Percentiles rank a stretch among this genome's conserved stretches.
phyloP scores from a whole-genome alignment of 2,329 filamentous ascomycete genomes.

The Thielaviopsis punctulata region DNA sequence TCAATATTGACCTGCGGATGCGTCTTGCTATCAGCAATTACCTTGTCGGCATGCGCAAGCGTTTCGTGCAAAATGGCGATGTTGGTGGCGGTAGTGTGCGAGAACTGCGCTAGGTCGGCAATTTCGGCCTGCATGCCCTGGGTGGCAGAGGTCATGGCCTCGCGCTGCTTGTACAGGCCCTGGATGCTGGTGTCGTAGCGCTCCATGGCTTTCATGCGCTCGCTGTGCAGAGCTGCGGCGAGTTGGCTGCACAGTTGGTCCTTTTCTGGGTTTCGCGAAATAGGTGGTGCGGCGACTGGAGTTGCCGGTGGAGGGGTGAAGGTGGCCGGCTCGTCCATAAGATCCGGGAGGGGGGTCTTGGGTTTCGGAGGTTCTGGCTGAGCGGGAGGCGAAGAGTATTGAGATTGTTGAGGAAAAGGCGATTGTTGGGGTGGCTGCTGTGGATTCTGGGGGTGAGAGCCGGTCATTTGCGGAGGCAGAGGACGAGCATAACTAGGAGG shows the following conservation, averaged over 20 bases:
- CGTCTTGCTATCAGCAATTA: slow-evolving; percentile 54
- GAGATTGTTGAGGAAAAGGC: background rate
- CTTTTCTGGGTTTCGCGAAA: slow-evolving; percentile 91
- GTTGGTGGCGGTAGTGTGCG: slow-evolving; percentile 56
- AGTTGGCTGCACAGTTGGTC: slow-evolving; percentile 69
- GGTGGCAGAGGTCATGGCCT: slow-evolving; percentile 56
- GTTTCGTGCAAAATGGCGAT: slow-evolving; percentile 61
- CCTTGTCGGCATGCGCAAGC: slow-evolving; percentile 59
- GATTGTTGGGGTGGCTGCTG: background rate
- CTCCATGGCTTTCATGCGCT: slow-evolving; percentile 49
- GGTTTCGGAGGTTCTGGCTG: slow-evolving; percentile 19
- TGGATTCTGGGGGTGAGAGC: background rate
- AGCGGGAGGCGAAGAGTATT: background rate
- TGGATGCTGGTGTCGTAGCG: slow-evolving; percentile 61
- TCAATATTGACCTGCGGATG: slow-evolving; percentile 65
- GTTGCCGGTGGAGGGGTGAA: slow-evolving; percentile 30
- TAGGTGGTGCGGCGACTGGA: slow-evolving; percentile 55
- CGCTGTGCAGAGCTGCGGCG: slow-evolving; percentile 48
- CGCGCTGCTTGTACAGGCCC: slow-evolving; percentile 61
- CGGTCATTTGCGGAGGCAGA: background rate
- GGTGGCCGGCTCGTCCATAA: slow-evolving; percentile 40
- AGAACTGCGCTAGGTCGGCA: slow-evolving; percentile 50
- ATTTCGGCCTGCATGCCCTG: slow-evolving; percentile 57
- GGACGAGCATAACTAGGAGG: background rate
- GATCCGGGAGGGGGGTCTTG: slow-evolving; percentile 30